Percentiles rank a stretch among this genome's conserved stretches.
Evolutionary conservation across 148 eudicot species (phyloP).

Genomic region (Rhododendron ferrugineum): DNA sequence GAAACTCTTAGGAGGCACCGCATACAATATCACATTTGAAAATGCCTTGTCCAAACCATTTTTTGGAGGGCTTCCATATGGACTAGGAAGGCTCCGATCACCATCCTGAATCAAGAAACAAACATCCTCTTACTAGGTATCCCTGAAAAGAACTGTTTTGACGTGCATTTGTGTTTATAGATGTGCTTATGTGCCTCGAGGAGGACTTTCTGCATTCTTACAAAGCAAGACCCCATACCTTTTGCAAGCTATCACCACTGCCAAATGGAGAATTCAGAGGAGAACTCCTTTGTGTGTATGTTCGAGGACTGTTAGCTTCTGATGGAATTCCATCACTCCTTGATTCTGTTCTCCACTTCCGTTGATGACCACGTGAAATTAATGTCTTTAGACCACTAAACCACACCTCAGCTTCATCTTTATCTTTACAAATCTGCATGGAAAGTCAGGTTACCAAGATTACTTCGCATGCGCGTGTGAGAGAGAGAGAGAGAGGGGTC

Average conservation of each 20-base stretch:
- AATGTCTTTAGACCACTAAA: conserved; percentile 94
- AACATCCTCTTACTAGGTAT: not conserved
- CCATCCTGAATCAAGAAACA: conserved; percentile 53
- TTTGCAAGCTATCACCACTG: conserved; percentile 63
- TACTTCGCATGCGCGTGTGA: not conserved
- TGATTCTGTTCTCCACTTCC: conserved; percentile 91
- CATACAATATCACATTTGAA: conserved; percentile 63
- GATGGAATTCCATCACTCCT: conserved; percentile 92
- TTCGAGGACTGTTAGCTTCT: conserved; percentile 92
- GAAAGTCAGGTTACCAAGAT: conserved; percentile 9
- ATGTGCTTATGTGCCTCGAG: not conserved
- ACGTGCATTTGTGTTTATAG: not conserved
- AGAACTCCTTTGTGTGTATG: conserved; percentile 82
- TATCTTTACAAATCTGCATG: conserved; percentile 85
- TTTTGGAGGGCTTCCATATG: conserved; percentile 85
- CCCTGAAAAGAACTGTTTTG: not conserved
- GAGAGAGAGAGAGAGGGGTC: not conserved
- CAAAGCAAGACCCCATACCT: conserved; percentile 42
- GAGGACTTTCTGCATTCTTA: not conserved
- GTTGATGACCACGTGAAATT: conserved; percentile 76
- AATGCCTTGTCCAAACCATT: conserved; percentile 69
- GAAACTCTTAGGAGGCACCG: conserved; percentile 71
- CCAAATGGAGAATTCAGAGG: conserved; percentile 89
- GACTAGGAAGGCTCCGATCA: conserved; percentile 74
- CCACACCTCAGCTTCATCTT: conserved; percentile 99